Evolutionary conservation across 176 grass and related monocot genomes (phyloP).

Genomic region (Ananas comosus): DNA sequence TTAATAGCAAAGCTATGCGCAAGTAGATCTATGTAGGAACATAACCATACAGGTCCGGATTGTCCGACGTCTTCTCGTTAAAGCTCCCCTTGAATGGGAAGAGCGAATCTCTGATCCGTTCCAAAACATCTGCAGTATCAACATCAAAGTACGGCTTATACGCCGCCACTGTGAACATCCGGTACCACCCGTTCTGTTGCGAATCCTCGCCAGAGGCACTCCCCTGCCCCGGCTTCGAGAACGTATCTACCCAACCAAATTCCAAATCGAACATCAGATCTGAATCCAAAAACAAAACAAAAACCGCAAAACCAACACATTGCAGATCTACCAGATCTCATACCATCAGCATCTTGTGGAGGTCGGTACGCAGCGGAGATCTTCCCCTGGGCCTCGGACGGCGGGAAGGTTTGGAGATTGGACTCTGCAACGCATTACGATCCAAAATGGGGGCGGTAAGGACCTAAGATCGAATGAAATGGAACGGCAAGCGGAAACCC

Average conservation of each 20-base stretch:
- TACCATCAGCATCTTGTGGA: constrained; percentile 90
- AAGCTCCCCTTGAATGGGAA: constrained; percentile 91
- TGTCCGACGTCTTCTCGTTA: constrained; percentile 83
- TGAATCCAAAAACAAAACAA: constrained; percentile 5
- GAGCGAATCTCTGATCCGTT: constrained; percentile 86
- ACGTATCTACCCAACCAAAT: constrained; percentile 45
- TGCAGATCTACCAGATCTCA: neutral
- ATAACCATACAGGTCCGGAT: constrained; percentile 74
- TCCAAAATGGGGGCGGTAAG: neutral
- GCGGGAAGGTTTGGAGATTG: constrained; percentile 88
- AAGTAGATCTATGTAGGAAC: neutral
- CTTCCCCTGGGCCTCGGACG: constrained; percentile 75
- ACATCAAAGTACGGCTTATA: constrained; percentile 94
- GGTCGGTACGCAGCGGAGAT: constrained; percentile 80
- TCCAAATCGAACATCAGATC: constrained; percentile 20
- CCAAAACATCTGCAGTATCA: constrained; percentile 79
- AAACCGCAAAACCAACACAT: neutral
- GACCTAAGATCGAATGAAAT: neutral
- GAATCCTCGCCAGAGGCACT: constrained; percentile 37
- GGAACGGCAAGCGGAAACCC: neutral
- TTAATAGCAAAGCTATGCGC: neutral
- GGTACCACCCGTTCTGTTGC: constrained; percentile 68
- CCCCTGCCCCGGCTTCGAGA: constrained; percentile 39
- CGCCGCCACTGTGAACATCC: constrained; percentile 63
- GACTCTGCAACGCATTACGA: constrained; percentile 38